Base-by-base conservation (phyloP, 352 stramenopile genomes). In the Bremia lactucae region DNA sequence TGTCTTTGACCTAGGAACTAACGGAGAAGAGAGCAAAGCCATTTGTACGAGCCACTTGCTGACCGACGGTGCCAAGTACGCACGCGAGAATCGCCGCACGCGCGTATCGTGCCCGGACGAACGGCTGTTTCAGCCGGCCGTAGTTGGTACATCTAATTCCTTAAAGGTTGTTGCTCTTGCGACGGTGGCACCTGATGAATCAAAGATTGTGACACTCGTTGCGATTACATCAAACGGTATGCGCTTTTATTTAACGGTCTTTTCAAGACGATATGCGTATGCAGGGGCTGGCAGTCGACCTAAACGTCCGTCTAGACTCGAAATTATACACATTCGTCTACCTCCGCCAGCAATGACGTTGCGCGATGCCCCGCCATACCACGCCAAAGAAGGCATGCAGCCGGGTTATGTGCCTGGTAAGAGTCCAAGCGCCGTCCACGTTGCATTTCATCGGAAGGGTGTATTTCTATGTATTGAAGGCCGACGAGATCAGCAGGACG, bases 171-270 rank as follows among this genome's bases (percentile, higher is more conserved):
- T 87, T 31, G 77, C 75, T 26, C 49, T 93, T 7, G 62, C 72
- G 1, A 58, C 80, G 4, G 65, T 93, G 0, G 48, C 65, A 21
- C 72, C 71, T 0, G 66, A 83, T 16, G 80, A 93, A 47, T 90
- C 77, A 11, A 68, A 77, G 36, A 72, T 83, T 9, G 70, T 97
- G n/a, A 95, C 80, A 23, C 66, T 97, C n/a, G 73, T 98, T 6
- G 90, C 87, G 9, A 62, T 97, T 9, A 94, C 86, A 5, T 87
- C 84, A 5, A 95, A 92, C 34, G 90, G 90, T n/a, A 83, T 97
- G 26, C 79, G 93, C 31, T 96, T 97, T 36, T 98, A 96, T 58
- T 56, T 98, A 14, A 94, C 87, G 0, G 84, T 70, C 0, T 83
- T 96, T 37, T 85, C 81, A n/a, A 62, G 75, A 4, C 61, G 71